Evolutionary conservation across 306 rosid species (phyloP).

Genomic region (Leucaena leucocephala): DNA sequence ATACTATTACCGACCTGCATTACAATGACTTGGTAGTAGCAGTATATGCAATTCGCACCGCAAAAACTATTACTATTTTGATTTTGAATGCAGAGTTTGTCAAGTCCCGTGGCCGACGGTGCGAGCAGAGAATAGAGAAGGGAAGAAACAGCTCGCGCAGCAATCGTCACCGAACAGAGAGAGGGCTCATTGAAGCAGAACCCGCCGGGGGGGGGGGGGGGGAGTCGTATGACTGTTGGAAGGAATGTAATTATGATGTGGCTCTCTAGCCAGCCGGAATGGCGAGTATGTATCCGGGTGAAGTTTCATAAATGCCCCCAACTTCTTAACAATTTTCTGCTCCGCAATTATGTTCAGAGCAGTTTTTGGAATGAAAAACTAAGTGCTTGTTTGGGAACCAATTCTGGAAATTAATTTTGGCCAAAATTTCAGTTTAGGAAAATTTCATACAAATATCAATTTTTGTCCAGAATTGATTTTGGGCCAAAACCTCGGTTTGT

Average conservation of each 20-base stretch:
- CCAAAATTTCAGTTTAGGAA: no score
- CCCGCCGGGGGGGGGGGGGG: no score
- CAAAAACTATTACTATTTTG: neutral
- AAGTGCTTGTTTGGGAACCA: no score
- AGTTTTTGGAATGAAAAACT: neutral
- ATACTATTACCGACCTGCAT: constrained; percentile 34
- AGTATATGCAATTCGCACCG: neutral
- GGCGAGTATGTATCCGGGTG: neutral
- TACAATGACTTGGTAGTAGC: neutral
- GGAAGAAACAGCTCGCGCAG: neutral
- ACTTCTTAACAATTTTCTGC: neutral
- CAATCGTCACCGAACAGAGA: neutral
- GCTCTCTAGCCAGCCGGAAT: neutral
- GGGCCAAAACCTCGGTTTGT: no score
- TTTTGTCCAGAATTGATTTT: no score
- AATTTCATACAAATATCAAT: no score
- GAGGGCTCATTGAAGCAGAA: neutral
- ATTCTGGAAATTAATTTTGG: no score
- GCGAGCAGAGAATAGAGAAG: neutral
- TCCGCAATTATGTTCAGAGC: neutral
- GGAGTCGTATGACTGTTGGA: no score
- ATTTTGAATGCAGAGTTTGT: neutral
- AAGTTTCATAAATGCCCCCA: constrained; percentile 10
- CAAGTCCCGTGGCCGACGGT: neutral
- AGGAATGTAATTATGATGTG: constrained; percentile 27